Evolutionary conservation across 352 stramenopile species (phyloP).

Genomic region (Elongisporangium prolatum): DNA sequence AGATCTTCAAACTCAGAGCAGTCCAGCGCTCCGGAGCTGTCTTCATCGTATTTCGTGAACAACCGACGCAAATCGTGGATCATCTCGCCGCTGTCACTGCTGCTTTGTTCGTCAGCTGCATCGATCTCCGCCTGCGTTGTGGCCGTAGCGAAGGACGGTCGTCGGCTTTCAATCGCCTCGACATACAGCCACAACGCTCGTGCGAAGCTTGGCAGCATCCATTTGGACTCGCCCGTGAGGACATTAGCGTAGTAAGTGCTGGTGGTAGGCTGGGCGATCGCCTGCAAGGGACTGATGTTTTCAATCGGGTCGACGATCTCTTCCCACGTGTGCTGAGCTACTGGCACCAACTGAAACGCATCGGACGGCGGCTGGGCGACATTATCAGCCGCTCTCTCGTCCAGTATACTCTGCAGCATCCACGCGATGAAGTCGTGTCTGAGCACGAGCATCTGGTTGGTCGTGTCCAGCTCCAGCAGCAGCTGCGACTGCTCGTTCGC

Average conservation of each 20-base stretch:
- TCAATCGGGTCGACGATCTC: slow-evolving; percentile 22
- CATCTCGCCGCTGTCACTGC: slow-evolving; percentile 18
- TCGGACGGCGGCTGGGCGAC: slow-evolving; percentile 2
- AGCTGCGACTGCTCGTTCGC: slow-evolving; percentile 36
- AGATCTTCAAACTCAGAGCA: slow-evolving; percentile 51
- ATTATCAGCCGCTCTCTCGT: slow-evolving; percentile 16
- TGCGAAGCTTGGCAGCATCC: slow-evolving; percentile 38
- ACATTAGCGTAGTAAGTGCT: slow-evolving; percentile 47
- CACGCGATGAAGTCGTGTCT: slow-evolving; percentile 50
- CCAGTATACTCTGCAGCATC: slow-evolving; percentile 34
- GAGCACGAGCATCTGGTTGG: slow-evolving; percentile 51
- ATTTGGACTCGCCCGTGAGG: slow-evolving; percentile 43
- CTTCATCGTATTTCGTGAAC: slow-evolving; percentile 58
- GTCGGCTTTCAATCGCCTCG: neutral
- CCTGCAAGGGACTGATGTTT: neutral
- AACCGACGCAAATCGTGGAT: slow-evolving; percentile 39
- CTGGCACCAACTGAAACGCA: slow-evolving; percentile 8
- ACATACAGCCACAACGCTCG: slow-evolving; percentile 26
- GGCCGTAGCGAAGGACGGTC: slow-evolving; percentile 1
- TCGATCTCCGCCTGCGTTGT: slow-evolving; percentile 8
- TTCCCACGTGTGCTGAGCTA: slow-evolving; percentile 40
- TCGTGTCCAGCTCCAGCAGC: slow-evolving; percentile 52
- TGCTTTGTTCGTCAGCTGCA: slow-evolving; percentile 2
- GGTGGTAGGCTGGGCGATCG: slow-evolving; percentile 8
- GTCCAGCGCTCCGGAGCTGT: slow-evolving; percentile 43